A percentile compares a stretch with the other conserved stretches of the same genome.
Conservation (phyloP, 768 basidiomycete genomes). For the Suillus subluteus region DNA sequence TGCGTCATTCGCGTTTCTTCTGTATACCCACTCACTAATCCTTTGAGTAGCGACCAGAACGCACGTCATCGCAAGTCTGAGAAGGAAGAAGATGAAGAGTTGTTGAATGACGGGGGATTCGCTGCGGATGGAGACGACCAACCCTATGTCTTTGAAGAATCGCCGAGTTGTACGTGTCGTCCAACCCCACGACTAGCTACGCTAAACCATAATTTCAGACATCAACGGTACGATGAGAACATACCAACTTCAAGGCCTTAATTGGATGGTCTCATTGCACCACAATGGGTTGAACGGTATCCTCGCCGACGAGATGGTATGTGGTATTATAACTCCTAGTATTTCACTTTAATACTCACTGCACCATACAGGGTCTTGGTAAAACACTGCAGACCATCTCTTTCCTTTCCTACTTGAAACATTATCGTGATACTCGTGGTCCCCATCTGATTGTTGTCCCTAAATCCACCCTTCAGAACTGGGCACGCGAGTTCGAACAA, state of each 20-base stretch:
- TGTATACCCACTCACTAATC: constrained; percentile 9
- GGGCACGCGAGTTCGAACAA: constrained; percentile 88
- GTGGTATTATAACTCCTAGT: constrained; percentile 15
- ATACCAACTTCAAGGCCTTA: constrained; percentile 94
- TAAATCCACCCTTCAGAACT: constrained; percentile 98
- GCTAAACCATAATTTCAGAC: constrained; percentile 48
- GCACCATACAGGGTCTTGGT: constrained; percentile 77
- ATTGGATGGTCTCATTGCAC: constrained; percentile 96
- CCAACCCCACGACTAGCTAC: background rate
- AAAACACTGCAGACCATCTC: constrained; percentile 99
- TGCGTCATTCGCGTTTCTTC: constrained; percentile 39
- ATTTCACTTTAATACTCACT: constrained; percentile 6
- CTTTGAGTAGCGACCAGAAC: constrained; percentile 59
- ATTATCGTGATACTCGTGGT: constrained; percentile 72
- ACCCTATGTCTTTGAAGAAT: constrained; percentile 93
- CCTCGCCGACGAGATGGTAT: constrained; percentile 93
- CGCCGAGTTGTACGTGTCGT: constrained; percentile 75
- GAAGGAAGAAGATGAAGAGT: constrained; percentile 97
- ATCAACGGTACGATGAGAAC: constrained; percentile 90
- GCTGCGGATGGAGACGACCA: constrained; percentile 84
- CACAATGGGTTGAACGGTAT: constrained; percentile 98
- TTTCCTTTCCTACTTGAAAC: constrained; percentile 93
- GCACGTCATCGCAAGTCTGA: constrained; percentile 93
- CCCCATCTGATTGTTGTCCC: constrained; percentile 97
- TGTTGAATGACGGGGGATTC: constrained; percentile 84